Evolutionary conservation across 179 eudicot genomes (phyloP), one percentile per base, ranked within the genome.

Genomic region (Sideroxylon spinosum): DNA sequence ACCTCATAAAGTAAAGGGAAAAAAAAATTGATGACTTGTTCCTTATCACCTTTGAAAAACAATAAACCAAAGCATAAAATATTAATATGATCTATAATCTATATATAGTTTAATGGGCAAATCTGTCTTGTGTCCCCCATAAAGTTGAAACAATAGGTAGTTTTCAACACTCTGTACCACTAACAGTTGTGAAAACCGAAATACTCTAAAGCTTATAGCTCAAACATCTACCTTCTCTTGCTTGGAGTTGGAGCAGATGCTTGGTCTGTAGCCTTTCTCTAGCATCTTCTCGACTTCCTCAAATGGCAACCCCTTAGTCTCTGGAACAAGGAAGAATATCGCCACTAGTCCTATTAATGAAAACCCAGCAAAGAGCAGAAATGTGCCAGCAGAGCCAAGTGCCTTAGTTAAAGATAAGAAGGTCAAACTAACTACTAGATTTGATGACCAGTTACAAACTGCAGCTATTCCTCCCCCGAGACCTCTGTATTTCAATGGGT

Each of bases 281-380:
- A 91, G 80, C 97, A 92, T 87, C 79, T 84, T 89, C 83, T 92
- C 97, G 3, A 91, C 90, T 67, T 92, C 92, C 82, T 93, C 95
- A 55, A 93, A 89, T 12, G 91, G 90, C 59, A 92, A 46, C 9
- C 93, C 95, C 78, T 92, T 92, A n/a, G 95, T 93, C 83, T 93
- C 93, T 0, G 95, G 97, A 37, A 93, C 97, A 52, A 91, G 82
- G 44, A 88, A 80, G 71, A 74, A 93, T 60, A 93, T 91, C 19
- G 84, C 86, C 14, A 86, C 11, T 9, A 91, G 90, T 2, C 95
- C 91, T 0, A 85, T 37, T 9, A 50, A 6, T 0, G 95, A 91
- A 48, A 93, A 78, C 17, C 90, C 93, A 0, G 92, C 92, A 48
- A 91, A 93, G 81, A 93, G 77, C 7, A 91, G 83, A 78, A 93